These are phyloP conservation scores for Lanmaoa pseudosensibilis DNA, from an alignment of 768 basidiomycete species.

Conservation along the genomic window DNA sequence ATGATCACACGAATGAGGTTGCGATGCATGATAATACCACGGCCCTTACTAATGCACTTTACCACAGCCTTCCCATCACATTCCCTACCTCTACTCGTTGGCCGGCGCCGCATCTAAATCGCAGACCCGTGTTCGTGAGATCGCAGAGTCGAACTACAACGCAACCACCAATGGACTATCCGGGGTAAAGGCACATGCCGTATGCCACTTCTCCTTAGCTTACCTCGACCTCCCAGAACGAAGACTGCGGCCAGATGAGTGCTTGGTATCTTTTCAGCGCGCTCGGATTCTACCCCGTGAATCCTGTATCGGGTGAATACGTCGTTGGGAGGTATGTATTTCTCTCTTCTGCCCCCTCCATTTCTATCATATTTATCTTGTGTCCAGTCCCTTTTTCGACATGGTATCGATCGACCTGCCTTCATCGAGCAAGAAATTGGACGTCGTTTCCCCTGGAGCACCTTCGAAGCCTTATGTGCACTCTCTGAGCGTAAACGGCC, in stretches of 20 bases:
- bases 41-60: constrained; percentile 5
- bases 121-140: constrained; percentile 68
- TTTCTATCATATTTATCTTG: not conserved
- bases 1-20: constrained; percentile 80
- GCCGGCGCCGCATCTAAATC: constrained; percentile 70
- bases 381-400: constrained; percentile 52
- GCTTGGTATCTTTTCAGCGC: constrained; percentile 85
- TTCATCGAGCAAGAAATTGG: constrained; percentile 35
- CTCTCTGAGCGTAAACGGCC: constrained; percentile 57
- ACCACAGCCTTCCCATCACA: constrained; percentile 76
- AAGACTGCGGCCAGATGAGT: constrained; percentile 90
- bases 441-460: constrained; percentile 58
- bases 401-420: constrained; percentile 57
- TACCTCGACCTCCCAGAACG: constrained; percentile 51
- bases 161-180: constrained; percentile 67
- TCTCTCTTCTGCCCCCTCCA: not conserved
- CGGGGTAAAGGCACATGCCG: constrained; percentile 47
- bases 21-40: not conserved
- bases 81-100: constrained; percentile 77
- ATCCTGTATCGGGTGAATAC: constrained; percentile 75
- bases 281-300: constrained; percentile 83
- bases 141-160: constrained; percentile 65
- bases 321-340: constrained; percentile 64
- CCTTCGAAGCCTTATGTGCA: constrained; percentile 59
- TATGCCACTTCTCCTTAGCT: not conserved